phyloP scores from a whole-genome alignment of 345 rosid species.

The Isatis tinctoria region DNA sequence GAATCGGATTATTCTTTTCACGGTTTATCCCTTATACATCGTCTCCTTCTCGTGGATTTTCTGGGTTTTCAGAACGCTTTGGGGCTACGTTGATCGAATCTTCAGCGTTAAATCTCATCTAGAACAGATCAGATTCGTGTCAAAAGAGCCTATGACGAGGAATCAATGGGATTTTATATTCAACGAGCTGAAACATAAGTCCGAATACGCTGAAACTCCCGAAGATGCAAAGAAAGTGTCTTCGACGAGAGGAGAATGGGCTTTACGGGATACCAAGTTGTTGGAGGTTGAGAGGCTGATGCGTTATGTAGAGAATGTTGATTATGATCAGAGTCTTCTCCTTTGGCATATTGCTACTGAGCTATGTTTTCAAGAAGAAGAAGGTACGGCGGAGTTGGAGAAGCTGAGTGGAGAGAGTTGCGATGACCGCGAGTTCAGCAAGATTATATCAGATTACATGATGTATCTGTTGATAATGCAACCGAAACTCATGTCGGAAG shows the following conservation, averaged over 20 bases:
- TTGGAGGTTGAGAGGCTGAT: neutral
- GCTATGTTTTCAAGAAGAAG: constrained; percentile 19
- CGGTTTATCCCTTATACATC: neutral
- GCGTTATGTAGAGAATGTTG: constrained; percentile 35
- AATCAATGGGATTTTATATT: constrained; percentile 51
- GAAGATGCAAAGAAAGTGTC: constrained; percentile 41
- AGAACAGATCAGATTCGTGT: constrained; percentile 30
- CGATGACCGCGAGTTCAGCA: constrained; percentile 22
- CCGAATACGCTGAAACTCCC: constrained; percentile 35
- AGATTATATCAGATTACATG: constrained; percentile 41
- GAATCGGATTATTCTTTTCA: neutral
- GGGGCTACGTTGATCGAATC: constrained; percentile 6
- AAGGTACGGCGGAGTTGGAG: neutral
- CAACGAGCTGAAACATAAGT: constrained; percentile 36
- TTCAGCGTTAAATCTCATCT: constrained; percentile 29
- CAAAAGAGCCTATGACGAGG: constrained; percentile 34
- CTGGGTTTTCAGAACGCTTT: neutral
- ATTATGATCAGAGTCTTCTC: constrained; percentile 32
- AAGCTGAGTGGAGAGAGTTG: neutral
- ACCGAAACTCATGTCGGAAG: constrained; percentile 28
- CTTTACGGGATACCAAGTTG: constrained; percentile 21
- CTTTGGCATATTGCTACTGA: constrained; percentile 39
- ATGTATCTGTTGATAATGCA: constrained; percentile 40
- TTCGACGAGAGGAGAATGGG: constrained; percentile 52
- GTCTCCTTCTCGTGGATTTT: constrained; percentile 4